A percentile compares a stretch with the other conserved stretches of the same genome.
Evolutionary conservation across 2,329 filamentous ascomycete genomes (phyloP).

Genomic region (Emergomyces orientalis): DNA sequence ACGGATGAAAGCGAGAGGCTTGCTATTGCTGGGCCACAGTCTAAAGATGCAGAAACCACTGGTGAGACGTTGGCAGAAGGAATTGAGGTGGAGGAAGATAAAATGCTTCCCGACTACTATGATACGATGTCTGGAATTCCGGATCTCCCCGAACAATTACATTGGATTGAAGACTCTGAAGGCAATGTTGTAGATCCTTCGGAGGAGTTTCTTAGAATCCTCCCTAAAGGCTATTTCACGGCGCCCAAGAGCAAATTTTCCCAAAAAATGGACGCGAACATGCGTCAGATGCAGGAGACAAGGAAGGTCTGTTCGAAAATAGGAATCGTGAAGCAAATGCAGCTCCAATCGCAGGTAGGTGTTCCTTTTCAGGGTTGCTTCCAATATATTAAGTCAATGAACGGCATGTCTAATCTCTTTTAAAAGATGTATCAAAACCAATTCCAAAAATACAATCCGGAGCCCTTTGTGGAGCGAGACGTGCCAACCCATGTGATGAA

Average conservation of each 20-base stretch:
- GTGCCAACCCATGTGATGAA: conserved; percentile 82
- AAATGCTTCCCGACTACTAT: conserved; percentile 87
- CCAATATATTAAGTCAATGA: background rate
- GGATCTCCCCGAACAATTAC: conserved; percentile 65
- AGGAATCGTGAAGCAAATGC: conserved; percentile 98
- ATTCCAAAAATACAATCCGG: conserved; percentile 89
- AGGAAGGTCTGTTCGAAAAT: conserved; percentile 94
- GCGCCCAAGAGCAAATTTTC: conserved; percentile 65
- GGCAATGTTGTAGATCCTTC: conserved; percentile 81
- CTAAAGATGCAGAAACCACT: conserved; percentile 39
- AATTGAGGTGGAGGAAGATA: conserved; percentile 83
- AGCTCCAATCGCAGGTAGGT: conserved; percentile 83
- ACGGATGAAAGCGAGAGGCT: conserved; percentile 41
- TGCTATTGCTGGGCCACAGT: conserved; percentile 37
- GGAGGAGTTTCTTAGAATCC: conserved; percentile 71
- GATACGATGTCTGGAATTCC: conserved; percentile 77
- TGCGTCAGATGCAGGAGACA: conserved; percentile 92
- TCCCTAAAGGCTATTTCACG: conserved; percentile 65
- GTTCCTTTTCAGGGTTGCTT: background rate
- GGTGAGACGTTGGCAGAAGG: conserved; percentile 82
- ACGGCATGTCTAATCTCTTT: conserved; percentile 14
- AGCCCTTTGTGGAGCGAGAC: conserved; percentile 79
- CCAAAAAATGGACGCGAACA: conserved; percentile 78
- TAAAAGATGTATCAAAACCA: conserved; percentile 87
- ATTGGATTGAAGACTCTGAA: conserved; percentile 83